These are phyloP conservation scores for Geoglossum glabrum DNA, from an alignment of 495 filamentous ascomycete genomes.

Conservation along the genomic window DNA sequence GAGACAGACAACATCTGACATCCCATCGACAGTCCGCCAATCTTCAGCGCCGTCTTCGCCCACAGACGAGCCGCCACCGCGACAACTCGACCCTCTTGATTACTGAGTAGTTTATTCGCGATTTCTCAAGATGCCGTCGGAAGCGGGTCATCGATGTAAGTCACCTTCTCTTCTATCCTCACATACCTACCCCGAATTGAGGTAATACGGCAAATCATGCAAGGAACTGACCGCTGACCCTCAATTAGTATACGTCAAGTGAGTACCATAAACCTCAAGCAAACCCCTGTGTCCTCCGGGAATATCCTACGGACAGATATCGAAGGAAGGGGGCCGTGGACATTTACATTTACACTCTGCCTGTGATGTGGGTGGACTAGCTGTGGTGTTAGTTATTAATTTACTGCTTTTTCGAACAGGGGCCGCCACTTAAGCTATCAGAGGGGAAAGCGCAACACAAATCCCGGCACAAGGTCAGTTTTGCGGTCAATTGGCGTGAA, in stretches of 20 bases:
- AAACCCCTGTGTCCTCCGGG: not conserved
- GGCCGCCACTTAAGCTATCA: constrained; percentile 88
- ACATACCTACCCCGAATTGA: not conserved
- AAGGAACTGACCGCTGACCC: constrained; percentile 12
- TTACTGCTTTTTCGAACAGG: constrained; percentile 26
- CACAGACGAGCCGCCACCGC: not conserved
- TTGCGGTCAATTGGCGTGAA: constrained; percentile 6
- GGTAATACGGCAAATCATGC: not conserved
- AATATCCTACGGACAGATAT: not conserved
- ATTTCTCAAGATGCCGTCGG: constrained; percentile 50
- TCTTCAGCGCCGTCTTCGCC: not conserved
- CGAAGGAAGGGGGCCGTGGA: not conserved
- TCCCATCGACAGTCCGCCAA: not conserved
- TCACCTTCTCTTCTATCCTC: constrained; percentile 11
- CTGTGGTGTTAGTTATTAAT: not conserved
- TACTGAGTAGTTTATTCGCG: not conserved
- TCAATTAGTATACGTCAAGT: constrained; percentile 74
- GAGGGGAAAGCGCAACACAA: constrained; percentile 65
- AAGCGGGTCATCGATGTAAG: constrained; percentile 72
- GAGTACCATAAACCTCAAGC: constrained; percentile 24
- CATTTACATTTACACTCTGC: not conserved
- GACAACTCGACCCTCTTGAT: not conserved
- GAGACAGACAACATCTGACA: not conserved
- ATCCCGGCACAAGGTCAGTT: constrained; percentile 49
- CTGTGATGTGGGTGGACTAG: not conserved